These are phyloP conservation scores for Erythrobasidium yunnanense DNA, from an alignment of 768 basidiomycete species.

Conservation along the genomic window DNA sequence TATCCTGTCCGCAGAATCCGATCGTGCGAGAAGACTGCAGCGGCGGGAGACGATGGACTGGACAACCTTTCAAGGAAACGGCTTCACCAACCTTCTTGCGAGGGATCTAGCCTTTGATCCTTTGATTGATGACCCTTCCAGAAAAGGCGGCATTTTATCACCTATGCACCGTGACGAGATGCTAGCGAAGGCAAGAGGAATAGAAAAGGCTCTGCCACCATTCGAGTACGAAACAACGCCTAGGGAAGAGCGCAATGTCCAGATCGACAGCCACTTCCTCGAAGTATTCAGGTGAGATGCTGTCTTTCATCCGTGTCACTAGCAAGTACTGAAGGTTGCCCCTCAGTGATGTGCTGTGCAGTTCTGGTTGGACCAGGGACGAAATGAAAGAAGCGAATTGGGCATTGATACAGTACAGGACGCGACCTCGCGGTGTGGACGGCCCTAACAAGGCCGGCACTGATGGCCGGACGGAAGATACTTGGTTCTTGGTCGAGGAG, in stretches of 20 bases:
- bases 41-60: conserved; percentile 35
- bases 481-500: conserved; percentile 80
- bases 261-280: conserved; percentile 74
- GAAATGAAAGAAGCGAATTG: conserved; percentile 37
- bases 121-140: conserved; percentile 52
- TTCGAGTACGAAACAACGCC: conserved; percentile 92
- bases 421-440: conserved; percentile 47
- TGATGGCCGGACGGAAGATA: conserved; percentile 63
- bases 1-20: conserved; percentile 50
- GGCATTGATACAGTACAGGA: conserved; percentile 72
- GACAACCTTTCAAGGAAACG: conserved; percentile 31
- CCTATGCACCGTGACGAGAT: conserved; percentile 57
- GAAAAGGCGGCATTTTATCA: conserved; percentile 60
- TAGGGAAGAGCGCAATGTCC: conserved; percentile 48
- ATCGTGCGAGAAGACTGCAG: conserved; percentile 52
- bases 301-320: background rate
- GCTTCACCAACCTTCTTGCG: conserved; percentile 35
- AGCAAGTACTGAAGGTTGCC: background rate
- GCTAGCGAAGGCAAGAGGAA: conserved; percentile 13
- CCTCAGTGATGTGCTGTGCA: conserved; percentile 25
- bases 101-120: conserved; percentile 57
- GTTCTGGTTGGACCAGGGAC: conserved; percentile 35
- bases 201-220: conserved; percentile 49
- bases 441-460: conserved; percentile 32
- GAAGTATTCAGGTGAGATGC: conserved; percentile 52